These are phyloP conservation scores for Biscogniauxia marginata DNA, from an alignment of 2,329 filamentous ascomycete genomes.

Conservation along the genomic window DNA sequence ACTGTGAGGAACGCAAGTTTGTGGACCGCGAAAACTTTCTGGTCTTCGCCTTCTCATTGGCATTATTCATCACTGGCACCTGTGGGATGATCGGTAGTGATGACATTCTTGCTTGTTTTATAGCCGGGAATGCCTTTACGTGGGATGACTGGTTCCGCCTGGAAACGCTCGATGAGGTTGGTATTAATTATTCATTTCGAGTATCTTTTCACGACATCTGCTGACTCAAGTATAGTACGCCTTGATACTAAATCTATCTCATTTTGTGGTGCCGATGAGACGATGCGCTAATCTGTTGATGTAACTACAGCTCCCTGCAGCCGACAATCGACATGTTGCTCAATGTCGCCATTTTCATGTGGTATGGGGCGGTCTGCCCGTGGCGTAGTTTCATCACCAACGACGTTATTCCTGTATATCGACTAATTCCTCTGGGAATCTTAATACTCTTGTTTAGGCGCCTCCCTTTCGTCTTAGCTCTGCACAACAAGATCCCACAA, in stretches of 20 bases:
- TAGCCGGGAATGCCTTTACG: slow-evolving; percentile 87
- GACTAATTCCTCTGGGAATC: slow-evolving; percentile 71
- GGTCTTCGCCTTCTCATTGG: slow-evolving; percentile 80
- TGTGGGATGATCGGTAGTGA: slow-evolving; percentile 86
- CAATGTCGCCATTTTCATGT: slow-evolving; percentile 85
- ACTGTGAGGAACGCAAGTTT: slow-evolving; percentile 76
- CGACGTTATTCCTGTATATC: slow-evolving; percentile 68
- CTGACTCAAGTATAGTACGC: slow-evolving; percentile 23
- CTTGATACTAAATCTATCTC: neutral
- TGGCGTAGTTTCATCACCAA: slow-evolving; percentile 71
- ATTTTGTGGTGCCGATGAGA: neutral
- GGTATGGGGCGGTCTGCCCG: slow-evolving; percentile 83
- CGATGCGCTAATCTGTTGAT: slow-evolving; percentile 8
- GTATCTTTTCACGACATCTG: neutral
- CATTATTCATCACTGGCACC: slow-evolving; percentile 83
- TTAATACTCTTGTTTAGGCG: slow-evolving; percentile 75
- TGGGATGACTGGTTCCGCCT: slow-evolving; percentile 94
- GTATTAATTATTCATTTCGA: slow-evolving; percentile 9
- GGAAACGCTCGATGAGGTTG: slow-evolving; percentile 75
- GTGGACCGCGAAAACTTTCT: slow-evolving; percentile 87
- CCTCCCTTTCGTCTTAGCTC: slow-evolving; percentile 70
- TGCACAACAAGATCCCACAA: slow-evolving; percentile 76
- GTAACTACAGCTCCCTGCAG: slow-evolving; percentile 64
- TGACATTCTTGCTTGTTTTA: slow-evolving; percentile 88
- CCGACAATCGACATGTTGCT: slow-evolving; percentile 94